Percentiles rank a stretch among this genome's conserved stretches.
Conservation (phyloP, 2,329 filamentous ascomycete genomes). For the Cytospora piceicola region DNA sequence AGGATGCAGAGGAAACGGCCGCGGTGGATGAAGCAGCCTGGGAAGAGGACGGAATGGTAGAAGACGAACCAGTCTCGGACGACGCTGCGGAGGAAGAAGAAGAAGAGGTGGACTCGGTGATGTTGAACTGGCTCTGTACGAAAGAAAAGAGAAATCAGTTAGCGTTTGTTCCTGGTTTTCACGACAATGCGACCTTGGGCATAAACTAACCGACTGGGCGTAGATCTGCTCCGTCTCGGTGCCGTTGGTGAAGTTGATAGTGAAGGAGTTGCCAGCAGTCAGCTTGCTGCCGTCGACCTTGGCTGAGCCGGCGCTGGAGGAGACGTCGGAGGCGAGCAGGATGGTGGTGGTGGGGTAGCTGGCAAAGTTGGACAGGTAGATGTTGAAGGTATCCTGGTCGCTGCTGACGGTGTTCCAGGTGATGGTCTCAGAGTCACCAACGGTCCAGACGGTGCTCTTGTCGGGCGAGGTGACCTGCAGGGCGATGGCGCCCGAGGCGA, state of each 20-base stretch:
- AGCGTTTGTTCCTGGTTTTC: neutral
- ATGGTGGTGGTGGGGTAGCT: constrained; percentile 26
- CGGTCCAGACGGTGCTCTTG: constrained; percentile 26
- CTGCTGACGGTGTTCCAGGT: constrained; percentile 26
- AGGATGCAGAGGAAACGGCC: constrained; percentile 14
- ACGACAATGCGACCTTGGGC: neutral
- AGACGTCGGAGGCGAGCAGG: constrained; percentile 29
- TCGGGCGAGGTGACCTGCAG: constrained; percentile 29
- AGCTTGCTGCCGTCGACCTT: constrained; percentile 30
- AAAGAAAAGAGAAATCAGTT: neutral
- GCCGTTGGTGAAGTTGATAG: constrained; percentile 30
- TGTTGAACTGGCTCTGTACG: constrained; percentile 29
- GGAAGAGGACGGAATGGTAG: constrained; percentile 15
- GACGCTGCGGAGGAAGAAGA: constrained; percentile 19
- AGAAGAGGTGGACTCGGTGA: constrained; percentile 18
- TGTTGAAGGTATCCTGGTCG: constrained; percentile 27
- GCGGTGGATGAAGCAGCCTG: constrained; percentile 13
- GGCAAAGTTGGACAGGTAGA: constrained; percentile 31
- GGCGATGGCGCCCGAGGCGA: constrained; percentile 27
- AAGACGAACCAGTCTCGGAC: constrained; percentile 4
- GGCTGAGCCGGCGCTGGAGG: constrained; percentile 17
- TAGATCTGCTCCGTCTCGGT: constrained; percentile 31
- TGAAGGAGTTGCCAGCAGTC: constrained; percentile 24
- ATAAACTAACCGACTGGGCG: constrained; percentile 29
- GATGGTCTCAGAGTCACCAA: constrained; percentile 29